Base-by-base conservation (phyloP, 345 rosid species). In the Pelargonium nanum region DNA sequence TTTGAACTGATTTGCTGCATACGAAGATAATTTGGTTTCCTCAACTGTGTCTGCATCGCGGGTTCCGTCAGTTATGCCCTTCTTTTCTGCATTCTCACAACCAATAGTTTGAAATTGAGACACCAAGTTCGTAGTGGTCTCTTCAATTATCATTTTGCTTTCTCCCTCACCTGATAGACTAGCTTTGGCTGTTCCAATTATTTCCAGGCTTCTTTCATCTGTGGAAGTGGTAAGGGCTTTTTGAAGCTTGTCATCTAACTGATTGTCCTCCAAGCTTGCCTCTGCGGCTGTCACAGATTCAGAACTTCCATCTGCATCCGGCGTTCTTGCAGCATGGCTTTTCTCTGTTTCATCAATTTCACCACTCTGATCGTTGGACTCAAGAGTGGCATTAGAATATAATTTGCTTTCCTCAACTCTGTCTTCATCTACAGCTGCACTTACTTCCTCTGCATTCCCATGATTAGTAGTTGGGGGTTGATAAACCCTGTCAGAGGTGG, bases 401-500 rank as follows among this genome's bases (percentile, higher is more conserved):
- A 58, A 19, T 23, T 66, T 28, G 32, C 26, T 62, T 48, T 62
- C 64, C 60, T 48, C 61, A 59, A 22, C 34, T 25, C 12, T 68
- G 45, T 40, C 62, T 59, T n/a, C 25, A 25, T 55, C 50, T 44
- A 26, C 45, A 7, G 23, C 20, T 8, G 40, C 59, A 22, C 22
- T 55, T 17, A 19, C 56, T 48, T 61, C 23, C 30, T 63, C 60
- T 44, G n/a, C 21, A 24, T 45, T 70, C 23, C 65, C 64, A 20
- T 48, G 58, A 55, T 65, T 57, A 23, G 48, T 63, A 58, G 44
- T 23, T 61, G 24, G 59, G 62, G 44, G 22, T 45, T 50, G 45
- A 24, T 72, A 61, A 57, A 58, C 57, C 57, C 67, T 50, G 65
- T 52, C 40, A 19, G 67, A 50, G 28, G 70, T 57, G 59, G 25